A percentile compares a stretch with the other conserved stretches of the same genome.
Evolutionary conservation across 352 stramenopile species (phyloP).

Genomic region (Phytopythium oedochilum): DNA sequence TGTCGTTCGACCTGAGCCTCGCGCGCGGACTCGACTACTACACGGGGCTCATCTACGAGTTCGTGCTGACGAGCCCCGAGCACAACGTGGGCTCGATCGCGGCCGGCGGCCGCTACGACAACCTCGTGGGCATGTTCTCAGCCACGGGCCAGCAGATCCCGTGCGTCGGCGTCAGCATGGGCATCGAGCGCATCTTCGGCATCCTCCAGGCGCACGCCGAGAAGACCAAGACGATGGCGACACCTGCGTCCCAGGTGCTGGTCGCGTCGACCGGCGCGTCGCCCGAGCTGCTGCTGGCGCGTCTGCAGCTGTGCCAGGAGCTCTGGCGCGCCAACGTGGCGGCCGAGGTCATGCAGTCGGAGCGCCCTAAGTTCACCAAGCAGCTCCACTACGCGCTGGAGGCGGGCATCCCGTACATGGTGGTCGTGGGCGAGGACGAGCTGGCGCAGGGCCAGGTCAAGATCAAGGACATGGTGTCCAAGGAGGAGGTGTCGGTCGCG

Average conservation of each 20-base stretch:
- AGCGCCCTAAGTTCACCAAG: constrained; percentile 98
- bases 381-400: constrained; percentile 96
- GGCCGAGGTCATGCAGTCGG: constrained; percentile 94
- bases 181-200: constrained; percentile 98
- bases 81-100: constrained; percentile 96
- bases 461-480: constrained; percentile 94
- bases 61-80: constrained; percentile 88
- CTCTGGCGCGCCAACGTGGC: constrained; percentile 91
- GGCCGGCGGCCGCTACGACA: constrained; percentile 97
- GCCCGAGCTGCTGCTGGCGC: constrained; percentile 37
- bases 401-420: constrained; percentile 95
- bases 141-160: constrained; percentile 93
- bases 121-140: constrained; percentile 98
- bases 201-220: constrained; percentile 95
- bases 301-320: constrained; percentile 76
- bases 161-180: constrained; percentile 97
- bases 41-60: constrained; percentile 99
- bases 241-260: constrained; percentile 86
- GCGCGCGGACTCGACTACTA: constrained; percentile 99
- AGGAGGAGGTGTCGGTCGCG: constrained; percentile 85
- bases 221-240: constrained; percentile 28
- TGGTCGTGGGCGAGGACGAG: constrained; percentile 96
- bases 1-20: constrained; percentile 97
- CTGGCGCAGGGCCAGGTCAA: constrained; percentile 92
- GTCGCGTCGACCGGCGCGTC: constrained; percentile 88